Evolutionary conservation across 257 asterid genomes (phyloP), one percentile per base, ranked within the genome.

Genomic region (Apocynum venetum): DNA sequence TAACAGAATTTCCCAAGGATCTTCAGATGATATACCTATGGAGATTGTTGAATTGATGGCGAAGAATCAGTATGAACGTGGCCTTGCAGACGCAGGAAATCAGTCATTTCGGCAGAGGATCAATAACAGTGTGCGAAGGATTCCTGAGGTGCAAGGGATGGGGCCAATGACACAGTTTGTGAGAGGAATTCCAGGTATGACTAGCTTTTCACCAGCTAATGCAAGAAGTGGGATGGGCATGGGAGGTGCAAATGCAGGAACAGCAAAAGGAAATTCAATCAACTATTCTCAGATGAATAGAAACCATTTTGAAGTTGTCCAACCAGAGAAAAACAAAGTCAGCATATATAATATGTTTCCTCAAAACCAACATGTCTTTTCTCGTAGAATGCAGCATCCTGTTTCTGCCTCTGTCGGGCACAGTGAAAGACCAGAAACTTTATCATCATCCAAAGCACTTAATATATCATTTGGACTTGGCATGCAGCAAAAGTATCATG

Each of bases 41-140:
- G 99, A 91, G 64, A 88, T 96, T 68, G 98, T 91, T 13, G 97
- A 91, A 69, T 82, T 91, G 8, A 77, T 93, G 87, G 98, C 97
- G 64, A 81, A 73, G 85, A 86, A 90, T 60, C 94, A 87, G 77
- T 90, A 79, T 12, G 98, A 95, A 79, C 80, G 93, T 79, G 87
- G 85, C 38, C 87, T 84, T 68, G 92, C 82, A 52, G 81, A 82
- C 66, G 79, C 83, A 31, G 87, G 85, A 69, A 65, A 66, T 46
- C 78, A 71, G 67, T 20, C 77, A 41, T 72, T 47, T 31, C 72
- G 78, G 52, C 82, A 73, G 52, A 82, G 82, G 61, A 77, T 82
- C 51, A 71, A 74, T 53, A 80, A 57, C 76, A 57, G 81, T 49
- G 8, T 56, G 9, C 55, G 79, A 81, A 83, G 82, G 63, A 81